phyloP scores from a whole-genome alignment of 129 eudicot species.

The Artemisia annua region DNA sequence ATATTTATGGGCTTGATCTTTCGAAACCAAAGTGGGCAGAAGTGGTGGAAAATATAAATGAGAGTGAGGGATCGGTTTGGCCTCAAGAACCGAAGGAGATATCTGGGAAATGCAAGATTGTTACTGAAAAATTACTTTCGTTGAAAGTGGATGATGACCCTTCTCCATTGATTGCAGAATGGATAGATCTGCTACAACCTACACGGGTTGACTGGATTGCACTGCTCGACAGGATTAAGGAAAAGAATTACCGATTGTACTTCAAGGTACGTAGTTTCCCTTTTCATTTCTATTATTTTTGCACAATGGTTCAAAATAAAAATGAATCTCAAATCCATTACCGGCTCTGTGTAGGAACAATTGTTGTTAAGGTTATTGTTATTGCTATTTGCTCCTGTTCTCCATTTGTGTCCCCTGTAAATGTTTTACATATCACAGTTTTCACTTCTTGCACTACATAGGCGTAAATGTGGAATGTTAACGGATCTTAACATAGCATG shows the following conservation, averaged over 20 bases:
- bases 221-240: conserved; percentile 65
- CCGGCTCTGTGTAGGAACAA: neutral
- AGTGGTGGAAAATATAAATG: conserved; percentile 70
- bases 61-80: conserved; percentile 47
- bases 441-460: no score
- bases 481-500: no score
- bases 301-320: neutral
- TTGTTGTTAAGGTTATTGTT: no score
- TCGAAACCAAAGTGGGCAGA: conserved; percentile 78
- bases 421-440: no score
- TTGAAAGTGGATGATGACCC: conserved; percentile 60
- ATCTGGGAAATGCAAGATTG: conserved; percentile 67
- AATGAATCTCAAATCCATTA: neutral
- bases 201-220: conserved; percentile 72
- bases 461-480: no score
- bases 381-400: no score
- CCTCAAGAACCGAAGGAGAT: conserved; percentile 77
- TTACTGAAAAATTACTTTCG: conserved; percentile 62
- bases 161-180: conserved; percentile 58
- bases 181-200: conserved; percentile 77
- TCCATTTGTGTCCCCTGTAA: no score
- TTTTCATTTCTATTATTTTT: neutral
- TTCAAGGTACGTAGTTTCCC: conserved; percentile 53
- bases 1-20: conserved; percentile 88
- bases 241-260: conserved; percentile 40